These are phyloP conservation scores for Pichia sp. DNA, from an alignment of 1,139 yeast species.

Conservation along the genomic window DNA sequence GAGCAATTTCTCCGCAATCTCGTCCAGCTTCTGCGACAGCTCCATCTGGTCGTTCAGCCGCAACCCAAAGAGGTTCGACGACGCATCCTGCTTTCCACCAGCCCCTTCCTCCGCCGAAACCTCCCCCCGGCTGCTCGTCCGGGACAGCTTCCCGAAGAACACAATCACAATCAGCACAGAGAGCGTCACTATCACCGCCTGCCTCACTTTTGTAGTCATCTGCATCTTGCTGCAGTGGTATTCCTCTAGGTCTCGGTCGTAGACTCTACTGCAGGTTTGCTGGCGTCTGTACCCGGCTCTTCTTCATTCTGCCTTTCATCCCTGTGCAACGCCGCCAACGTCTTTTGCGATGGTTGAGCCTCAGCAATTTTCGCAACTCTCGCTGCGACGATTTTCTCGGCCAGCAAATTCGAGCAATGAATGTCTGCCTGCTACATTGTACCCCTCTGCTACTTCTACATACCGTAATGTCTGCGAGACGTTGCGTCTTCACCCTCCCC, in stretches of 20 bases:
- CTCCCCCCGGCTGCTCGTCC: background rate
- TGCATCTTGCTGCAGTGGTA: background rate
- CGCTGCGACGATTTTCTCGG: background rate
- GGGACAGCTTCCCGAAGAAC: background rate
- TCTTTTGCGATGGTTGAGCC: background rate
- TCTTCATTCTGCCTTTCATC: no score
- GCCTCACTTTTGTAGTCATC: slow-evolving; percentile 3
- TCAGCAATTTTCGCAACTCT: background rate
- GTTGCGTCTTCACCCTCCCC: no score
- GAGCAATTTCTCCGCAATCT: slow-evolving; percentile 42
- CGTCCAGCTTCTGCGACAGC: slow-evolving; percentile 43
- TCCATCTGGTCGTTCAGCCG: slow-evolving; percentile 31
- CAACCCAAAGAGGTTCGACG: slow-evolving; percentile 8
- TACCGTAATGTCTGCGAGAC: no score
- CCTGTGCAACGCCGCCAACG: no score
- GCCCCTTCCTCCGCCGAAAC: background rate
- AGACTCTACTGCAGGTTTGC: no score
- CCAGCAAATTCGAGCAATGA: no score
- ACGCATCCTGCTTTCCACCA: background rate
- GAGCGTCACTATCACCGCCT: background rate
- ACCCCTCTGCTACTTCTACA: no score
- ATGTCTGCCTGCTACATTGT: no score
- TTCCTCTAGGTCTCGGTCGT: no score
- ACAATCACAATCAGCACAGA: background rate
- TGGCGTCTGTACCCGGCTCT: no score